Conservation (phyloP, 2,329 filamentous ascomycete genomes). For the Blastomyces percursus region DNA sequence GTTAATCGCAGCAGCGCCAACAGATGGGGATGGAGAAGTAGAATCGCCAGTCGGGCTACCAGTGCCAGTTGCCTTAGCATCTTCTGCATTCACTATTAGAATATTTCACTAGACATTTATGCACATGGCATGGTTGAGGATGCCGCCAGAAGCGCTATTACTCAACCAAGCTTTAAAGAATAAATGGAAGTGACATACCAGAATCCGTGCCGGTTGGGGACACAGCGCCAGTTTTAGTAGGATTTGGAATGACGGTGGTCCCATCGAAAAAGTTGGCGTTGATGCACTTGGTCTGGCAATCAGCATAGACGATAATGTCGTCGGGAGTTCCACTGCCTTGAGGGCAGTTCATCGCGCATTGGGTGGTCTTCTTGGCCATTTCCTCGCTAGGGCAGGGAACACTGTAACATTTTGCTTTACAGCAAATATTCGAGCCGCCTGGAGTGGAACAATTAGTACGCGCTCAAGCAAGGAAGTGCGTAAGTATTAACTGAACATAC, state of each 20-base stretch:
- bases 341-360: slow-evolving; percentile 43
- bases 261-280: slow-evolving; percentile 38
- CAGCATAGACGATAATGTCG: slow-evolving; percentile 37
- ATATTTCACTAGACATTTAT: not conserved
- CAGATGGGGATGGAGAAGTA: slow-evolving; percentile 19
- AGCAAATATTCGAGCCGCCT: slow-evolving; percentile 40
- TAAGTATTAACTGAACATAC: slow-evolving; percentile 20
- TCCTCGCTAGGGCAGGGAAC: slow-evolving; percentile 43
- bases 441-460: not conserved
- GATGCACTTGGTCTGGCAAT: slow-evolving; percentile 42
- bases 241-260: slow-evolving; percentile 11
- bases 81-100: not conserved
- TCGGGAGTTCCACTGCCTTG: slow-evolving; percentile 41
- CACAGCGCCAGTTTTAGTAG: slow-evolving; percentile 13
- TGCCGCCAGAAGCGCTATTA: not conserved
- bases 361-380: slow-evolving; percentile 41
- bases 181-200: not conserved
- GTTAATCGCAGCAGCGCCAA: slow-evolving; percentile 11
- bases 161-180: not conserved
- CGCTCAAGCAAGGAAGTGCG: not conserved
- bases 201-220: slow-evolving; percentile 2
- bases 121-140: not conserved
- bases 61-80: slow-evolving; percentile 9
- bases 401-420: slow-evolving; percentile 41
- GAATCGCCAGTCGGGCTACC: slow-evolving; percentile 3